Evolutionary conservation across 176 grass and related monocot genomes (phyloP).

Genomic region (Cenchrus americanus): DNA sequence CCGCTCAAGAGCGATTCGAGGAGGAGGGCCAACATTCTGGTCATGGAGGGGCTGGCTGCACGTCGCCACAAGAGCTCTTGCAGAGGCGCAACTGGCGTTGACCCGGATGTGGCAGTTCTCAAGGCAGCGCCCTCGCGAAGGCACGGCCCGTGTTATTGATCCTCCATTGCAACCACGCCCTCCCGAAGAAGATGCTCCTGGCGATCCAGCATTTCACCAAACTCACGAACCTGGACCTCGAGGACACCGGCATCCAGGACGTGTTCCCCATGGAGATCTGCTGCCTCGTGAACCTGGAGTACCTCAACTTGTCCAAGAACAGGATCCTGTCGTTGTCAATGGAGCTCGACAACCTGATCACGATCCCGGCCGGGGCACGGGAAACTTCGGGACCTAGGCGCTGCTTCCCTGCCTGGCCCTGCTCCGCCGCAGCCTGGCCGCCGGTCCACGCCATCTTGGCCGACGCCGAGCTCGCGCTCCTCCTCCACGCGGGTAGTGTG

Average conservation of each 20-base stretch:
- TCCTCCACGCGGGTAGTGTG: too few species aligned
- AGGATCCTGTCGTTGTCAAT: slow-evolving; percentile 43
- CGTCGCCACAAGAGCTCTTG: too few species aligned
- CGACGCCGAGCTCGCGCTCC: too few species aligned
- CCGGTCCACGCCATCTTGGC: too few species aligned
- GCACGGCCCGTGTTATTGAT: slow-evolving; percentile 45
- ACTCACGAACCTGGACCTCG: slow-evolving; percentile 69
- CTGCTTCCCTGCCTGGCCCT: slow-evolving; percentile 23
- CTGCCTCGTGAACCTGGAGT: slow-evolving; percentile 49
- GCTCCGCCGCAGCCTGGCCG: too few species aligned
- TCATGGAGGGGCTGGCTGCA: too few species aligned
- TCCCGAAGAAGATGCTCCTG: slow-evolving; percentile 52
- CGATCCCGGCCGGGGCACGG: slow-evolving; percentile 47
- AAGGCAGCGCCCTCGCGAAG: slow-evolving; percentile 9
- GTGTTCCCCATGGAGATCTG: slow-evolving; percentile 55
- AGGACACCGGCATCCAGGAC: slow-evolving; percentile 37
- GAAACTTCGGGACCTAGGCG: slow-evolving; percentile 47
- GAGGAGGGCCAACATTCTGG: too few species aligned
- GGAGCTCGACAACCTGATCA: slow-evolving; percentile 59
- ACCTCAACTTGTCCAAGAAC: slow-evolving; percentile 67
- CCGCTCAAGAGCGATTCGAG: too few species aligned
- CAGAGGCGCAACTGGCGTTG: too few species aligned
- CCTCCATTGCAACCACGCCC: slow-evolving; percentile 50
- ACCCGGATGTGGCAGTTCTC: too few species aligned
- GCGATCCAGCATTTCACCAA: slow-evolving; percentile 46